phyloP scores from a whole-genome alignment of 495 filamentous ascomycete genomes.

The Penicillium pulvis region DNA sequence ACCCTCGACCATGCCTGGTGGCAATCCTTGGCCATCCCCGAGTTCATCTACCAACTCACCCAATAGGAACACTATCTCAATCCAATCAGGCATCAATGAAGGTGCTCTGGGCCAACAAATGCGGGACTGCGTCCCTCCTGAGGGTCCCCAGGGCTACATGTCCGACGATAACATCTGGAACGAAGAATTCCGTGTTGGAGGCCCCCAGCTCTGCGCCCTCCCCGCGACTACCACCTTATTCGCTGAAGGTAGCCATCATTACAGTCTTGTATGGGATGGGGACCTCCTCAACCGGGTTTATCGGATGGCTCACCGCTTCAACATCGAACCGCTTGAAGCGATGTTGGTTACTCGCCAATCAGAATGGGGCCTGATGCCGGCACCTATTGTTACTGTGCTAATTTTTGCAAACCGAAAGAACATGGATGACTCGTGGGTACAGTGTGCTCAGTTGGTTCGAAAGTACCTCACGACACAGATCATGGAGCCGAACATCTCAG shows the following conservation, averaged over 20 bases:
- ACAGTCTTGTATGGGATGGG: background rate
- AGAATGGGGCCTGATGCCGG: background rate
- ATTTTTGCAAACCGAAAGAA: background rate
- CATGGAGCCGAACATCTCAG: background rate
- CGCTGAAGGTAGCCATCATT: background rate
- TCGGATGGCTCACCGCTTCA: background rate
- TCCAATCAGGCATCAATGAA: background rate
- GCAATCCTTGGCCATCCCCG: background rate
- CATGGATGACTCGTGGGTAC: background rate
- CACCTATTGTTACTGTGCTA: background rate
- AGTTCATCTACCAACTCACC: background rate
- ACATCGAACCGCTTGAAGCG: background rate
- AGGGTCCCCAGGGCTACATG: background rate
- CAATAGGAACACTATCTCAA: background rate
- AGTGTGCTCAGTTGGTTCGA: background rate
- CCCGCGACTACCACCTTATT: background rate
- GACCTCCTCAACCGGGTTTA: background rate
- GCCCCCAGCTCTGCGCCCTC: background rate
- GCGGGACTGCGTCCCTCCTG: too few species aligned
- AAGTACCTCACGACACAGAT: background rate
- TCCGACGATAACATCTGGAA: background rate
- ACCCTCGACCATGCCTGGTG: background rate
- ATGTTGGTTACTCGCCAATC: background rate
- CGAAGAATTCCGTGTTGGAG: background rate
- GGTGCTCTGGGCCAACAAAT: too few species aligned